Conservation (phyloP, 768 basidiomycete genomes). For the Pleurotus sapidus region DNA sequence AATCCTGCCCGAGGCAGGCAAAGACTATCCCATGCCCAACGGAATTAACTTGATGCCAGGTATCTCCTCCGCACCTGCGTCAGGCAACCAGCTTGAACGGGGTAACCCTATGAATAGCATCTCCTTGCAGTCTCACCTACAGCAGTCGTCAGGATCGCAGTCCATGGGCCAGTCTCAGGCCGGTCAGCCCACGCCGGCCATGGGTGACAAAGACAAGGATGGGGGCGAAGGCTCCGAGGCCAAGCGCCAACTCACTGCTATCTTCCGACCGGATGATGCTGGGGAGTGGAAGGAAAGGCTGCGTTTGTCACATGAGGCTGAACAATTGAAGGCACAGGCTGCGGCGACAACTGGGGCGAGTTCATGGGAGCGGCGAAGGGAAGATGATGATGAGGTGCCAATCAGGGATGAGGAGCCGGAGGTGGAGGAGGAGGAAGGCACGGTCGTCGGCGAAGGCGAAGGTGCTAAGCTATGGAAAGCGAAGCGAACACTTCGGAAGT, state of each 20-base stretch:
- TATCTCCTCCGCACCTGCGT: constrained; percentile 45
- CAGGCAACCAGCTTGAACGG: constrained; percentile 51
- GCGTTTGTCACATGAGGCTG: constrained; percentile 59
- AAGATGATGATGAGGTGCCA: constrained; percentile 55
- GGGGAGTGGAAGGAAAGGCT: constrained; percentile 86
- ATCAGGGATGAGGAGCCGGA: constrained; percentile 67
- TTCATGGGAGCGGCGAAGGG: constrained; percentile 50
- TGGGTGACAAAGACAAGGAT: constrained; percentile 43
- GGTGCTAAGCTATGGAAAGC: constrained; percentile 79
- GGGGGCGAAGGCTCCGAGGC: constrained; percentile 37
- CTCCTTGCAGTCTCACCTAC: constrained; percentile 31
- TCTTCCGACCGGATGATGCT: constrained; percentile 84
- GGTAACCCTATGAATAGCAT: constrained; percentile 39
- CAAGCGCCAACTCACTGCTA: constrained; percentile 63
- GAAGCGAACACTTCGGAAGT: constrained; percentile 88
- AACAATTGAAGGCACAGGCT: constrained; percentile 47
- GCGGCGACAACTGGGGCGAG: constrained; percentile 35
- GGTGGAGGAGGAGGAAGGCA: constrained; percentile 62
- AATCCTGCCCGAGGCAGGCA: constrained; percentile 69
- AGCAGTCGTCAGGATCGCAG: constrained; percentile 31
- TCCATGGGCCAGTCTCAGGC: constrained; percentile 23
- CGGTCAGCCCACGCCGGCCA: constrained; percentile 29
- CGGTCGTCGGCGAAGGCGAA: constrained; percentile 65
- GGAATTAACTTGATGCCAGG: constrained; percentile 54
- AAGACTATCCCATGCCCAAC: constrained; percentile 68